phyloP scores from a whole-genome alignment of 2,329 filamentous ascomycete species.

The Aureobasidium sp. region DNA sequence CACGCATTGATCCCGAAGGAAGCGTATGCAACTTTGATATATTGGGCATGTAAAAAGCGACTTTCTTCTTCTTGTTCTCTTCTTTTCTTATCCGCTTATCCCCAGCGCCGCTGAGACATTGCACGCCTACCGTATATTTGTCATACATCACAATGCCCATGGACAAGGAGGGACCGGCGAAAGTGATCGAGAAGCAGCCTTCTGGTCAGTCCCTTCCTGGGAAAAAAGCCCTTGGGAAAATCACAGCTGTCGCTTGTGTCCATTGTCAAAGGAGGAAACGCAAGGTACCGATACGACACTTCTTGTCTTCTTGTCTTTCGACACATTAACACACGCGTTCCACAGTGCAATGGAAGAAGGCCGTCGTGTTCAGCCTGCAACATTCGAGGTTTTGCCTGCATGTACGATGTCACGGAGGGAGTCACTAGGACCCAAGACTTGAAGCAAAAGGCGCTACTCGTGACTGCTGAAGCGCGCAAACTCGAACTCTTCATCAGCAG shows the following conservation, averaged over 20 bases:
- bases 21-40: no score
- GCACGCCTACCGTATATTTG: no score
- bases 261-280: constrained; percentile 20
- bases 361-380: constrained; percentile 19
- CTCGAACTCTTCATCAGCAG: constrained; percentile 18
- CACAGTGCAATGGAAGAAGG: constrained; percentile 15
- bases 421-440: constrained; percentile 16
- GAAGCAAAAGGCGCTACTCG: constrained; percentile 6
- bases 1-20: no score
- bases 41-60: no score
- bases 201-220: no score
- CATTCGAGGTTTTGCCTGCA: constrained; percentile 8
- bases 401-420: constrained; percentile 19
- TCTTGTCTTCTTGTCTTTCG: not conserved
- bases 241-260: constrained; percentile 17
- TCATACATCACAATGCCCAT: no score
- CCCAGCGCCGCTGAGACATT: no score
- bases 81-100: no score
- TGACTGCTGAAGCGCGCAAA: not conserved
- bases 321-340: not conserved
- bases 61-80: no score
- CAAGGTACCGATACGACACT: constrained; percentile 12
- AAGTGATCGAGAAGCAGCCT: no score
- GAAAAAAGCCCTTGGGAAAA: no score
- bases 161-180: no score